Evolutionary conservation across 1,139 yeast species (phyloP).

Genomic region (Tardiomyces digboiensis): DNA sequence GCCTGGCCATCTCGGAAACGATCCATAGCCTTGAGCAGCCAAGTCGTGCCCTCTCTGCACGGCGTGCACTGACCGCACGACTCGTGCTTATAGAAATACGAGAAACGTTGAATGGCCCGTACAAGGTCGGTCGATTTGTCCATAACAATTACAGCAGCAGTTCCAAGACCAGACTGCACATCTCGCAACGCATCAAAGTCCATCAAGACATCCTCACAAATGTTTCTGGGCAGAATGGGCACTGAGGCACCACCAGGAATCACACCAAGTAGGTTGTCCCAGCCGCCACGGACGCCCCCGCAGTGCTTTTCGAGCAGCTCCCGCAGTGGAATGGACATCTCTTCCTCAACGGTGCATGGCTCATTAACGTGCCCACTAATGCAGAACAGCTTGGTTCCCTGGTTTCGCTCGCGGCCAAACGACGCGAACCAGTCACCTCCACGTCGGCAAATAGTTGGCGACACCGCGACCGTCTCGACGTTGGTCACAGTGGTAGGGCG

Average conservation of each 20-base stretch:
- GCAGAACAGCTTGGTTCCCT: slow-evolving; percentile 76
- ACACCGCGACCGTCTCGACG: slow-evolving; percentile 83
- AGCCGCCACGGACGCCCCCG: slow-evolving; percentile 85
- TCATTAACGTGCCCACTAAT: slow-evolving; percentile 85
- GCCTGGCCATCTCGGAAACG: slow-evolving; percentile 75
- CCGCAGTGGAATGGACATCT: slow-evolving; percentile 78
- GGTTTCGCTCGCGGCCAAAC: slow-evolving; percentile 76
- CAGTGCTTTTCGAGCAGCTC: slow-evolving; percentile 81
- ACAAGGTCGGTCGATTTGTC: slow-evolving; percentile 77
- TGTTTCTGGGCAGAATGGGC: slow-evolving; percentile 61
- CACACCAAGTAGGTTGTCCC: slow-evolving; percentile 82
- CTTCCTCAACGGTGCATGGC: slow-evolving; percentile 90
- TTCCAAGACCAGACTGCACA: slow-evolving; percentile 80
- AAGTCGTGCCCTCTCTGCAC: slow-evolving; percentile 89
- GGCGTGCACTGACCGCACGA: slow-evolving; percentile 95
- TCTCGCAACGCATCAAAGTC: slow-evolving; percentile 81
- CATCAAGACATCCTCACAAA: slow-evolving; percentile 64
- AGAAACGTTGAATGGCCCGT: slow-evolving; percentile 74
- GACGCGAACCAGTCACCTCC: slow-evolving; percentile 82
- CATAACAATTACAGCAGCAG: slow-evolving; percentile 89
- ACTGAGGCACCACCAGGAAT: slow-evolving; percentile 88
- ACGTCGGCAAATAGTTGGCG: slow-evolving; percentile 81
- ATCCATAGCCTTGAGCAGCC: slow-evolving; percentile 77
- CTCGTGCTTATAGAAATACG: slow-evolving; percentile 81
- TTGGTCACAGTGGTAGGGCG: slow-evolving; percentile 86